Base-by-base conservation (phyloP, 805 yeast species). In the Nakazawaea molendinolei region DNA sequence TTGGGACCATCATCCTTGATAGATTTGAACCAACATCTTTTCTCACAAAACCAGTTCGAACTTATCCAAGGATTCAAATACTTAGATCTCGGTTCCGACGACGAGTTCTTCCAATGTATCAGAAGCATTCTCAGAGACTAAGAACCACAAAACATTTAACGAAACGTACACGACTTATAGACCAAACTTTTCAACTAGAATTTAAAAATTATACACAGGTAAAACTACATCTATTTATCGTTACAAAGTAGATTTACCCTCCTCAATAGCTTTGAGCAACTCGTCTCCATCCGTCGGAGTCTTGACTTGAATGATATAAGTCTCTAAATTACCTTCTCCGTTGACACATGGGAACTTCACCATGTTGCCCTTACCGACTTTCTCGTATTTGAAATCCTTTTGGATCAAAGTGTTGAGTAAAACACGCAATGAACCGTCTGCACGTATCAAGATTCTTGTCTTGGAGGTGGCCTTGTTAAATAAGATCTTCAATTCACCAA, bases 341-440 rank as follows among this genome's bases (percentile, higher is more conserved):
- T 68, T 70, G 33, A 84, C 67, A 10, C 71, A 71, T 2, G 95
- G 85, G 22, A 86, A 63, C 44, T 79, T 70, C 10, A 87, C 76
- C 45, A 74, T 58, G 21, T 77, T 74, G 21, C 85, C 80, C 53
- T 79, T 71, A 33, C 90, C 78, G 39, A 76, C 62, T 3, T 72
- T 65, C 8, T 70, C 63, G 53, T 86, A 89, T 1, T 63, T 63
- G 40, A 86, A 61, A 34, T 72, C 74, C 36, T 69, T 69, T 8
- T 72, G 63, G 8, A 87, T 56, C n/a, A 66, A 58, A 10, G 77
- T 64, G 53, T 90, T 90, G 41, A 90, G 59, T 31, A 90, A 56
- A 12, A 87, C 78, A 47, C 95, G 73, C 26, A 82, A 80, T 26
- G 86, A 78, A 20, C 95, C 96, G 39, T 89, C 97, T 0, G 96